A percentile compares a stretch with the other conserved stretches of the same genome.
These are phyloP conservation scores for Rhododendron simsii DNA, from an alignment of 148 eudicot genomes.

Conservation along the genomic window DNA sequence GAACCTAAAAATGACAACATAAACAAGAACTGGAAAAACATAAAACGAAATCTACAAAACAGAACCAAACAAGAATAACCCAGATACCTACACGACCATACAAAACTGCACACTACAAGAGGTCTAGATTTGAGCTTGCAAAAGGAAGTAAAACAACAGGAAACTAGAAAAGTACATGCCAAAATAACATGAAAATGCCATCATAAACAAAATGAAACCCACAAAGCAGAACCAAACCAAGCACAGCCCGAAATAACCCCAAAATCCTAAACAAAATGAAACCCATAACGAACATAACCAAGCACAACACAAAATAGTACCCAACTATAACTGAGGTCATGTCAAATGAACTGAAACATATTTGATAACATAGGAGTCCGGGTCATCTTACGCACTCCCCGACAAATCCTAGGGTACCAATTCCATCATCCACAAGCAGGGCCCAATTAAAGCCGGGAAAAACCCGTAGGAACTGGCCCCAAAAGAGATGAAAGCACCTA, in stretches of 20 bases:
- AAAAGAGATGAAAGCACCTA: not conserved
- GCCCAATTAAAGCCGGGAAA: not conserved
- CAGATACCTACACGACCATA: not conserved
- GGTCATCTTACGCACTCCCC: not conserved
- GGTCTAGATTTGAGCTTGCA: not conserved
- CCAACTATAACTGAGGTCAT: not conserved
- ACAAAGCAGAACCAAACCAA: not conserved
- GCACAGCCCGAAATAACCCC: not conserved
- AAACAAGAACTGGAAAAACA: not conserved
- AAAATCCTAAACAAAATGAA: not conserved
- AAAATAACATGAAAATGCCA: not conserved
- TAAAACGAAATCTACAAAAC: not conserved
- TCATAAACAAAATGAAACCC: not conserved
- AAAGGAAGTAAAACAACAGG: not conserved
- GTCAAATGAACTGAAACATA: not conserved
- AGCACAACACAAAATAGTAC: not conserved
- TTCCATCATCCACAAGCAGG: not conserved
- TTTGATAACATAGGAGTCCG: not conserved
- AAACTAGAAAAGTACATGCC: not conserved
- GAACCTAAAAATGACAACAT: not conserved
- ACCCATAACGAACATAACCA: not conserved
- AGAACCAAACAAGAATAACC: not conserved
- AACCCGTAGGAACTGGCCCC: not conserved
- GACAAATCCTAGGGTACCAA: too few relatives aligned
- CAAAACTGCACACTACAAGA: not conserved